These are phyloP conservation scores for Petrea volubilis DNA, from an alignment of 257 asterid genomes.

Conservation along the genomic window DNA sequence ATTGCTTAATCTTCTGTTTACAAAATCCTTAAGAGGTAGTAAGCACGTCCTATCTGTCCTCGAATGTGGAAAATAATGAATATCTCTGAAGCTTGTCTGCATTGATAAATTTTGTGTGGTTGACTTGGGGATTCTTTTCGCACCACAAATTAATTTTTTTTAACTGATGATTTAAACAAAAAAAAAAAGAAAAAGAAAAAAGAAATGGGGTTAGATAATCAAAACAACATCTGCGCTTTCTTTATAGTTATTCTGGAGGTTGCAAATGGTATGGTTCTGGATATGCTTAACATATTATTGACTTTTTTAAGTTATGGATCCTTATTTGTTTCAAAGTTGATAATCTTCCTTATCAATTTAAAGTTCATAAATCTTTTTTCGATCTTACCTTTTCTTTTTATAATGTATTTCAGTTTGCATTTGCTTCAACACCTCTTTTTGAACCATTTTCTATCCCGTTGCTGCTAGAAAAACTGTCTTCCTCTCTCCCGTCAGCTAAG, in stretches of 20 bases:
- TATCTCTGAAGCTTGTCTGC: constrained; percentile 11
- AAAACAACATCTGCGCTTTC: too few relatives aligned
- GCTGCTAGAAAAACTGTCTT: constrained; percentile 86
- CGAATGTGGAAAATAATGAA: not conserved
- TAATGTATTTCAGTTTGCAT: constrained; percentile 73
- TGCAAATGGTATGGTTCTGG: constrained; percentile 17
- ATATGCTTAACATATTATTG: constrained; percentile 10
- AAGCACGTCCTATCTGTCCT: constrained; percentile 6
- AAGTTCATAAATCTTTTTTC: not conserved
- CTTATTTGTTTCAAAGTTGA: constrained; percentile 9
- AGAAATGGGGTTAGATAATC: too few relatives aligned
- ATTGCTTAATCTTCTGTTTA: constrained; percentile 8
- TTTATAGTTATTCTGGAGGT: constrained; percentile 14
- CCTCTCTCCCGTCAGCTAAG: constrained; percentile 86
- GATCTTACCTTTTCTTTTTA: constrained; percentile 29
- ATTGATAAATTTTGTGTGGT: constrained; percentile 10
- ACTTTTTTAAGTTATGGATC: not conserved
- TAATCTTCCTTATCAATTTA: not conserved
- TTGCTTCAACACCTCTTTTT: constrained; percentile 80
- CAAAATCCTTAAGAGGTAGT: not conserved
- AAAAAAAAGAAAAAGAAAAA: too few relatives aligned
- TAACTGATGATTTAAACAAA: not conserved
- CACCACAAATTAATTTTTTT: not conserved
- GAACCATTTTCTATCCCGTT: constrained; percentile 80
- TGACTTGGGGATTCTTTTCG: not conserved